These are phyloP conservation scores for Bolboschoenus planiculmis DNA, from an alignment of 176 grass and related monocot genomes.

Conservation along the genomic window DNA sequence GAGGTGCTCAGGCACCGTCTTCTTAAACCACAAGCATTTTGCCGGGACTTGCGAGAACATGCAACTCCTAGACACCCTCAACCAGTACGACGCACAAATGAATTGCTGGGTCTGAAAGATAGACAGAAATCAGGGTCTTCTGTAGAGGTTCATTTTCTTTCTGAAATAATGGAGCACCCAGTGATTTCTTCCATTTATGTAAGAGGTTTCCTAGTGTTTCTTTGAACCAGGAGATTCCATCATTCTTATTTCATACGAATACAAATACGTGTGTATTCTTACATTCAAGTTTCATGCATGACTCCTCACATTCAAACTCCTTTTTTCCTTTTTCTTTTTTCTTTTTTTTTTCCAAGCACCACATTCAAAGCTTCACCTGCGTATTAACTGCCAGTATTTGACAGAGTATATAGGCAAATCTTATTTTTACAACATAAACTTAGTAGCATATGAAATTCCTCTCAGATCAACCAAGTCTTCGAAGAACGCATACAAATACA, in stretches of 20 bases:
- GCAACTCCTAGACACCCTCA: neutral
- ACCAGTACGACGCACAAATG: neutral
- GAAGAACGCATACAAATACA: neutral
- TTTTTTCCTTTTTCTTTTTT: neutral
- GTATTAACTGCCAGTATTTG: neutral
- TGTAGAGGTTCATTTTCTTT: neutral
- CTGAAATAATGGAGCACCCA: neutral
- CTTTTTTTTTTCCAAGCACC: neutral
- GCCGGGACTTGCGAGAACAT: neutral
- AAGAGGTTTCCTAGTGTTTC: neutral
- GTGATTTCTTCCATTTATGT: neutral
- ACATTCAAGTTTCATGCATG: neutral
- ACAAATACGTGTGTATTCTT: neutral
- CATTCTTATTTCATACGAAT: neutral
- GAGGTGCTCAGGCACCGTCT: slow-evolving; percentile 12
- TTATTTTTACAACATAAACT: neutral
- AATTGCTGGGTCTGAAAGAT: neutral
- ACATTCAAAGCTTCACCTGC: neutral
- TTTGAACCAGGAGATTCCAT: neutral
- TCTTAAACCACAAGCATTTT: neutral
- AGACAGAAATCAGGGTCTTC: neutral
- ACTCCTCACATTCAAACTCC: neutral
- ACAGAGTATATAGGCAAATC: neutral
- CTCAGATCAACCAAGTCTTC: neutral
- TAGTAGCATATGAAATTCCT: neutral